Evolutionary conservation across 2,329 filamentous ascomycete genomes (phyloP).

Genomic region (Calonectria hongkongensis): DNA sequence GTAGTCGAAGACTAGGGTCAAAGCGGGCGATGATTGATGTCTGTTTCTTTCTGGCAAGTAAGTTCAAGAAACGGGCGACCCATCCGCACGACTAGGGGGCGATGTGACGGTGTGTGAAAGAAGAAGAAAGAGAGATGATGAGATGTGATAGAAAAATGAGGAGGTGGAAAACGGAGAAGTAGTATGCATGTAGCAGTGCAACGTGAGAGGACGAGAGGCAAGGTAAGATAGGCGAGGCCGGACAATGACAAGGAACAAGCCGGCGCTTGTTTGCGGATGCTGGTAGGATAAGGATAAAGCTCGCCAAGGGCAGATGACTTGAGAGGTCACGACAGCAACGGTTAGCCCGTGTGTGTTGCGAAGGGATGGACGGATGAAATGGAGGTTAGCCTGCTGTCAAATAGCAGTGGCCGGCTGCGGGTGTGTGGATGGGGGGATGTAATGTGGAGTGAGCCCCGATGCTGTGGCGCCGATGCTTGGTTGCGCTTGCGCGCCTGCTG

Average conservation of each 20-base stretch:
- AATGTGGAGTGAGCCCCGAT: slow-evolving; percentile 26
- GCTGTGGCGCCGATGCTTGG: slow-evolving; percentile 21
- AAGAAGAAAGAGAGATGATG: slow-evolving; percentile 8
- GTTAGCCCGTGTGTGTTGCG: slow-evolving; percentile 29
- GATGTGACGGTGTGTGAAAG: slow-evolving; percentile 17
- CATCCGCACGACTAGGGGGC: slow-evolving; percentile 30
- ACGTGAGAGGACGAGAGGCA: not conserved
- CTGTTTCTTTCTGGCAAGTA: slow-evolving; percentile 16
- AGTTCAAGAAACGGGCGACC: slow-evolving; percentile 15
- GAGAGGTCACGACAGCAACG: slow-evolving; percentile 33
- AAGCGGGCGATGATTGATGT: slow-evolving; percentile 30
- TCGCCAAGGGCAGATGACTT: slow-evolving; percentile 31
- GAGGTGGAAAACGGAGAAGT: slow-evolving; percentile 6
- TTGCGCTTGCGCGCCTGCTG: slow-evolving; percentile 26
- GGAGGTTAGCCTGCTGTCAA: slow-evolving; percentile 32
- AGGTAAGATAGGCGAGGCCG: slow-evolving; percentile 18
- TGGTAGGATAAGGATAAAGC: slow-evolving; percentile 20
- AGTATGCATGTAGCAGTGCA: slow-evolving; percentile 1
- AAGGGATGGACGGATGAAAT: slow-evolving; percentile 29
- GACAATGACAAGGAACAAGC: slow-evolving; percentile 12
- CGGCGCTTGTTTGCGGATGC: slow-evolving; percentile 23
- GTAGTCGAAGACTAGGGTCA: slow-evolving; percentile 31
- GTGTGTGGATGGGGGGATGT: slow-evolving; percentile 26
- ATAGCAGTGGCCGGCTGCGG: slow-evolving; percentile 23
- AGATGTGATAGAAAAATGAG: slow-evolving; percentile 12